These are phyloP conservation scores for Parafenestella ontariensis DNA, from an alignment of 2,329 filamentous ascomycete genomes.

Conservation along the genomic window DNA sequence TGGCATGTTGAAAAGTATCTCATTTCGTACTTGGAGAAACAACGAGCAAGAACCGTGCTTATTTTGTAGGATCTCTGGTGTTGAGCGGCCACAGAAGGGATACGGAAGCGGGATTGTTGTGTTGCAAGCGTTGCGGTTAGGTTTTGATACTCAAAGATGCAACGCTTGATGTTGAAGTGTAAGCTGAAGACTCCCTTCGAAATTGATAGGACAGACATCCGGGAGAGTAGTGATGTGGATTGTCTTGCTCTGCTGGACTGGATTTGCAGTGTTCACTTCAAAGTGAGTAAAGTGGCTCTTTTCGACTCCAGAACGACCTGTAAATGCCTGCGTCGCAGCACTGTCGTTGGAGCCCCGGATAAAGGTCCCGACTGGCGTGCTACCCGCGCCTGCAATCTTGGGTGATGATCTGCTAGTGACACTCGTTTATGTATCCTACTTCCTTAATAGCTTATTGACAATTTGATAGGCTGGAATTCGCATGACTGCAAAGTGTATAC, in stretches of 20 bases:
- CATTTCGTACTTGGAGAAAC: not conserved
- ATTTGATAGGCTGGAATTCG: not conserved
- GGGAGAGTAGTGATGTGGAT: not conserved
- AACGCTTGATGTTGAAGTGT: no score
- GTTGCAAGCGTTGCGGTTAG: no score
- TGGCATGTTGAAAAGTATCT: slow-evolving; percentile 4
- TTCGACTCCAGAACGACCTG: no score
- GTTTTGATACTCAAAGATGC: no score
- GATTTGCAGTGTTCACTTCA: not conserved
- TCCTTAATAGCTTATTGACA: not conserved
- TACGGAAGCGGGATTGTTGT: not conserved
- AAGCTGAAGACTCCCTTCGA: no score
- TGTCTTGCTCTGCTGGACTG: not conserved
- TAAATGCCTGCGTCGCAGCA: slow-evolving; percentile 1
- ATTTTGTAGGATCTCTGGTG: not conserved
- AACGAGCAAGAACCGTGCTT: not conserved
- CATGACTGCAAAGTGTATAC: not conserved
- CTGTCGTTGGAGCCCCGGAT: not conserved
- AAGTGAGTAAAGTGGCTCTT: not conserved
- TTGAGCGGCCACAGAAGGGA: not conserved
- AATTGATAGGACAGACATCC: no score
- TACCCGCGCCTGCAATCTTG: slow-evolving; percentile 1
- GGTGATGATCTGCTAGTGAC: not conserved
- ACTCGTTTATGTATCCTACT: not conserved
- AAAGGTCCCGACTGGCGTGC: not conserved